A percentile compares a stretch with the other conserved stretches of the same genome.
phyloP scores from a whole-genome alignment of 1,284 basidiomycete species.

The Ganoderma lingzhi region DNA sequence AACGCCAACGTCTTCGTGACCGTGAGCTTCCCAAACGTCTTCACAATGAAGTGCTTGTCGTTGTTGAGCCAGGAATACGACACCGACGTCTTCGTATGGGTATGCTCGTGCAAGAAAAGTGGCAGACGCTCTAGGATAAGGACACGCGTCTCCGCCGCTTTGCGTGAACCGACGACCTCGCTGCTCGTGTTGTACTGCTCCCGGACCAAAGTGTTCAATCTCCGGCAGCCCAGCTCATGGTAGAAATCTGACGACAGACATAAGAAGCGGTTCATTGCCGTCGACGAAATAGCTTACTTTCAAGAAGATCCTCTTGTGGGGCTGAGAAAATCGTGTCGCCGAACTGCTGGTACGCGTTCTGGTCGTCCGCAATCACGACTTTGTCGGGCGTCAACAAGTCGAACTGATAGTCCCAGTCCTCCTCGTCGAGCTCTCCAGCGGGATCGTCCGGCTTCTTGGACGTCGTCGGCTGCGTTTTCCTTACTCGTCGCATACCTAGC shows the following conservation, averaged over 20 bases:
- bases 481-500: slow-evolving; percentile 71
- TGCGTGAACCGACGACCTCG: slow-evolving; percentile 59
- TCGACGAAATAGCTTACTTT: slow-evolving; percentile 54
- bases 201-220: slow-evolving; percentile 75
- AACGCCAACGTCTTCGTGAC: slow-evolving; percentile 69
- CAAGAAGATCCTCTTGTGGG: slow-evolving; percentile 90
- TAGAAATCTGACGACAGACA: slow-evolving; percentile 65
- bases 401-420: slow-evolving; percentile 72
- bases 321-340: slow-evolving; percentile 81
- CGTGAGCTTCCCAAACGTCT: slow-evolving; percentile 65
- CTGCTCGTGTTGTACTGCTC: slow-evolving; percentile 75
- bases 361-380: slow-evolving; percentile 85
- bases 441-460: slow-evolving; percentile 42
- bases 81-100: slow-evolving; percentile 73
- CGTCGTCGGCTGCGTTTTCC: slow-evolving; percentile 42
- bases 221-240: slow-evolving; percentile 68
- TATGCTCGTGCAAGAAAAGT: slow-evolving; percentile 92
- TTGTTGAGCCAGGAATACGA: slow-evolving; percentile 80
- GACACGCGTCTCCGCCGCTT: slow-evolving; percentile 58
- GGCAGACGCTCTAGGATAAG: slow-evolving; percentile 90
- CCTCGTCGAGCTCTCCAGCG: slow-evolving; percentile 56
- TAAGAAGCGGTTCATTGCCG: neutral
- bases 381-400: slow-evolving; percentile 69
- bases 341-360: slow-evolving; percentile 79
- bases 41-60: slow-evolving; percentile 77